A percentile compares a stretch with the other conserved stretches of the same genome.
Evolutionary conservation across 2,329 filamentous ascomycete species (phyloP).

Genomic region (Teratosphaeria epicoccoides): DNA sequence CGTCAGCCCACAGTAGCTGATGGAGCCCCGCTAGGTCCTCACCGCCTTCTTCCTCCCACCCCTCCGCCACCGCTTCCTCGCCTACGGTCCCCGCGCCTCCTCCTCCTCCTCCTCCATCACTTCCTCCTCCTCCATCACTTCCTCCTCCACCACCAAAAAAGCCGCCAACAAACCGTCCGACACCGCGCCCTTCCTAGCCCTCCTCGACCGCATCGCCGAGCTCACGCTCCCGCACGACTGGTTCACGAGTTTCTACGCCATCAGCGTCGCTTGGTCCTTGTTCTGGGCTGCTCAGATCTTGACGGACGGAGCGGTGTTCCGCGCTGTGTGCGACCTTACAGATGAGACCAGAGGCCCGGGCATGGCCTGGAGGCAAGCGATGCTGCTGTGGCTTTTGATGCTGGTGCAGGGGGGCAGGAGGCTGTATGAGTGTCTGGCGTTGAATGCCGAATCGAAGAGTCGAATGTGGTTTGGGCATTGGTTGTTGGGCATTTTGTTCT

Average conservation of each 20-base stretch:
- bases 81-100: conserved; percentile 47
- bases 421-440: conserved; percentile 59
- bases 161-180: conserved; percentile 7
- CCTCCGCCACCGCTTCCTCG: conserved; percentile 46
- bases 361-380: not conserved
- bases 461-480: conserved; percentile 83
- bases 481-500: conserved; percentile 67
- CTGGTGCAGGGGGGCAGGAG: conserved; percentile 63
- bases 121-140: conserved; percentile 12
- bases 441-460: conserved; percentile 56
- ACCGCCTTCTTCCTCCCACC: conserved; percentile 40
- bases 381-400: conserved; percentile 57
- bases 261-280: conserved; percentile 56
- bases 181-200: conserved; percentile 5
- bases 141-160: conserved; percentile 2
- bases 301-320: conserved; percentile 44
- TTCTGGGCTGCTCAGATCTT: conserved; percentile 58
- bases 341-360: not conserved
- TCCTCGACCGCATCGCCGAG: conserved; percentile 38
- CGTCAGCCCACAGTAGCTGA: conserved; percentile 9
- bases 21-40: conserved; percentile 33
- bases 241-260: conserved; percentile 79
- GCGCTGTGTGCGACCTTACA: conserved; percentile 28
- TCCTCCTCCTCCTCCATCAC: not conserved
- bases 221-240: conserved; percentile 72